Conservation (phyloP, 441 rosid genomes). For the Pelargonium australe region DNA sequence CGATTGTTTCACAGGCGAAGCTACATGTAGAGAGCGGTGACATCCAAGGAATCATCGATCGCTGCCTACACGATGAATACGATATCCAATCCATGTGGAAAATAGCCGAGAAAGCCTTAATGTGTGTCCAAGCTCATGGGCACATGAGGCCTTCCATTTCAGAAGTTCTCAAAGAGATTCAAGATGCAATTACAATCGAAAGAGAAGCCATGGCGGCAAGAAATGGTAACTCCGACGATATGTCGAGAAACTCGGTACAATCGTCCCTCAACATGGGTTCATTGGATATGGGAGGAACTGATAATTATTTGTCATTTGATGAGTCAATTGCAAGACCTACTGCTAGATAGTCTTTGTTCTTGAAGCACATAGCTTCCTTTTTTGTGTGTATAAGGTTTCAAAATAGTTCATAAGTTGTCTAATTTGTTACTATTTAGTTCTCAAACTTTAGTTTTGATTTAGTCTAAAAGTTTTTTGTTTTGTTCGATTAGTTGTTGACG, state of each 20-base stretch:
- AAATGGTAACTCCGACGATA: conserved; percentile 68
- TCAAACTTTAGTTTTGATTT: too few species aligned
- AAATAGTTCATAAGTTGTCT: too few species aligned
- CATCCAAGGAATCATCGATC: conserved; percentile 85
- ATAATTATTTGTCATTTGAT: conserved; percentile 48
- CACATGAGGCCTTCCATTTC: conserved; percentile 87
- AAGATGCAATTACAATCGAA: conserved; percentile 76
- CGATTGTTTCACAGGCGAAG: conserved; percentile 48
- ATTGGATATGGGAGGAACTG: conserved; percentile 44
- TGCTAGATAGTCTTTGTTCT: conserved; percentile 41
- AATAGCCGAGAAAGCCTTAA: conserved; percentile 86
- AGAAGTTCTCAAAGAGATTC: conserved; percentile 86
- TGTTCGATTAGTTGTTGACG: too few species aligned
- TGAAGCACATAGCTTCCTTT: conserved; percentile 16
- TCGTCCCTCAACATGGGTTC: conserved; percentile 59
- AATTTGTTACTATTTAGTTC: too few species aligned
- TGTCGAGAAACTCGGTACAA: conserved; percentile 58
- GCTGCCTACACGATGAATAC: conserved; percentile 45
- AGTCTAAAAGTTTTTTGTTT: too few species aligned
- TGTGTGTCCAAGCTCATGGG: conserved; percentile 87
- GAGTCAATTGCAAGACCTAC: conserved; percentile 58
- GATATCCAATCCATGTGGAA: conserved; percentile 98
- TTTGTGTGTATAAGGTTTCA: neutral
- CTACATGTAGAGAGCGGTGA: conserved; percentile 86
- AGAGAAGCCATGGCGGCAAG: conserved; percentile 40